phyloP scores from a whole-genome alignment of 208 protist genomes.

The Acanthamoeba royreba region DNA sequence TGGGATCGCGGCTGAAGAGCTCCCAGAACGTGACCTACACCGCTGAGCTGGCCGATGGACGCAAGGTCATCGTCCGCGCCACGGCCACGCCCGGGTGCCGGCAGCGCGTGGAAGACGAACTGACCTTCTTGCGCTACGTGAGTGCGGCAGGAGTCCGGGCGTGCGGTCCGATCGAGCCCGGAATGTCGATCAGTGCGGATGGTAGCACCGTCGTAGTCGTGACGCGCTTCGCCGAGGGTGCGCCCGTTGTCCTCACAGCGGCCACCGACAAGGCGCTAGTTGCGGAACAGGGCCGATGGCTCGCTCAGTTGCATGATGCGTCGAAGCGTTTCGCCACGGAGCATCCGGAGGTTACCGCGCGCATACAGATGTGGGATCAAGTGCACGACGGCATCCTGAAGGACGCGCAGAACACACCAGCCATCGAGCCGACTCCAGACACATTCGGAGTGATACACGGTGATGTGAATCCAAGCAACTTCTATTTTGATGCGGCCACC shows the following conservation, averaged over 20 bases:
- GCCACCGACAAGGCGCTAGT: slow-evolving; percentile 5
- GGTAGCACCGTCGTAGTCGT: slow-evolving; percentile 29
- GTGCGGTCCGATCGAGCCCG: background rate
- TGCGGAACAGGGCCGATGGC: slow-evolving; percentile 54
- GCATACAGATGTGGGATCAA: slow-evolving; percentile 31
- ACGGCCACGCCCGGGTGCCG: background rate
- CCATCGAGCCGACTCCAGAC: background rate
- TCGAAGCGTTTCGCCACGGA: slow-evolving; percentile 22
- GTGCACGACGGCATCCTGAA: slow-evolving; percentile 59
- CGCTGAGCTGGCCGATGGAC: background rate
- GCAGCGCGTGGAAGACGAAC: background rate
- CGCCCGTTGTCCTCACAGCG: slow-evolving; percentile 24
- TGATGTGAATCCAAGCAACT: slow-evolving; percentile 68
- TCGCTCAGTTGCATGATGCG: slow-evolving; percentile 50
- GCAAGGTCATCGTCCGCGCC: slow-evolving; percentile 28
- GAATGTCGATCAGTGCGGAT: background rate
- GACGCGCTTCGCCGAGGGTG: slow-evolving; percentile 54
- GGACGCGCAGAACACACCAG: background rate
- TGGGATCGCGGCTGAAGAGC: slow-evolving; percentile 50
- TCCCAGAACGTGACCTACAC: slow-evolving; percentile 66
- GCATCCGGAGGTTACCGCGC: background rate
- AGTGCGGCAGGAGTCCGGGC: background rate
- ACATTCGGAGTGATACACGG: slow-evolving; percentile 60
- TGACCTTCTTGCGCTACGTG: background rate
- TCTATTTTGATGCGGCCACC: background rate